Percentiles rank a stretch among this genome's conserved stretches.
These are phyloP conservation scores for Skeletonema potamos DNA, from an alignment of 108 stramenopile species.

Conservation along the genomic window DNA sequence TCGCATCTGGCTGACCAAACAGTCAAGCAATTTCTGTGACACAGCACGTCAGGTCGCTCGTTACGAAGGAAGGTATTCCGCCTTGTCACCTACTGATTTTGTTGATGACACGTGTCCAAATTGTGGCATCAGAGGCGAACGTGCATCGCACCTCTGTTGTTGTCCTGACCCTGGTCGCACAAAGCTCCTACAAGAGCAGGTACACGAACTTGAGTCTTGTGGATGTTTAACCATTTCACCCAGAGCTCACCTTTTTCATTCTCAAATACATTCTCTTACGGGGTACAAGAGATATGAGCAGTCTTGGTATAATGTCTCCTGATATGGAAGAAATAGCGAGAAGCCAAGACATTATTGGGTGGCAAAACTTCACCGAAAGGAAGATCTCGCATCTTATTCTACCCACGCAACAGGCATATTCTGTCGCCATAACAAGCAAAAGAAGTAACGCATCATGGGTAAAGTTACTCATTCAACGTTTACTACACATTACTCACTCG, in stretches of 20 bases:
- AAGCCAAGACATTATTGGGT: slow-evolving; percentile 3
- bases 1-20: no score
- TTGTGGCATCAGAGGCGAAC: no score
- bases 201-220: no score
- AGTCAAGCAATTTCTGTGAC: no score
- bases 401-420: background rate
- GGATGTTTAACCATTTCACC: background rate
- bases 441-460: background rate
- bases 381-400: background rate
- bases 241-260: background rate
- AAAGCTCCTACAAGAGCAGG: no score
- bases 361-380: slow-evolving; percentile 1
- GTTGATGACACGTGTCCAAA: no score
- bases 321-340: background rate
- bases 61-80: no score
- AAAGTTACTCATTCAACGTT: background rate
- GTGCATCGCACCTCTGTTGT: no score
- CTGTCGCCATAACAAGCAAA: background rate
- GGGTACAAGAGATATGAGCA: background rate
- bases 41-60: no score
- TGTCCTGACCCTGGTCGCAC: no score
- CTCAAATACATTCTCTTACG: background rate
- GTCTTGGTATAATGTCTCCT: slow-evolving; percentile 1
- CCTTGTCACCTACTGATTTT: no score
- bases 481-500: no score